Evolutionary conservation across 768 basidiomycete species (phyloP), one percentile per base, ranked within the genome.

Genomic region (Cyclocybe aegerita): DNA sequence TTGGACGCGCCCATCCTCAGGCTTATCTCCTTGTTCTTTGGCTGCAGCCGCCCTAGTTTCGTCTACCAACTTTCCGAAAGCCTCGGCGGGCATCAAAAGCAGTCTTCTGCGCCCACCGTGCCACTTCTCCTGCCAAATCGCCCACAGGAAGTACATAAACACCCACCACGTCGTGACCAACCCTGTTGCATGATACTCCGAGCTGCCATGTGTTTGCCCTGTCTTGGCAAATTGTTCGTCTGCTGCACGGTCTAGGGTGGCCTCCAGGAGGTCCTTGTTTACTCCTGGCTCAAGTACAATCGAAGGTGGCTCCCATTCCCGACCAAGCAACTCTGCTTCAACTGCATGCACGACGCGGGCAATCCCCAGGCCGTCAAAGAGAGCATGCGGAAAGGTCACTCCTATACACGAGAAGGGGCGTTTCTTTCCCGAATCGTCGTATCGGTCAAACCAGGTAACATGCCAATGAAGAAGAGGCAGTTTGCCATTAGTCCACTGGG

Each of bases 291-390:
- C 33, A 10, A 38, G 37, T 23, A 3, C 23, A 9, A 23, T 14
- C 29, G 36, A 9, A 1, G 46, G 46, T 2, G 15, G 4, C 3
- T 15, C 14, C 46, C 36, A 47, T 36, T 16, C 34, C 0, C 23
- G 10, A 9, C 46, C 36, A 3, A 39, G 17, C 9, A 47, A 35
- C 11, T 47, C 46, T 1, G 46, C 46, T 30, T 47, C 46, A 8
- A 47, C 17, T 2, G 35, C 37, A 15, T 47, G 46, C 6, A 38
- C 37, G 11, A 47, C 17, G 37, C 15, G 36, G 2, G 46, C 46
- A 14, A 47, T 39, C 4, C 36, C 46, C 29, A 47, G 33, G 14
- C 46, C 46, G 17, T 47, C 46, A 7, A 47, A 47, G 16, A 17
- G 36, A n/a, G n/a, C 37, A 9, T 47, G 46, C 10, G 37, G 46